Base-by-base conservation (phyloP, 306 rosid genomes). In the Quercus dentata region DNA sequence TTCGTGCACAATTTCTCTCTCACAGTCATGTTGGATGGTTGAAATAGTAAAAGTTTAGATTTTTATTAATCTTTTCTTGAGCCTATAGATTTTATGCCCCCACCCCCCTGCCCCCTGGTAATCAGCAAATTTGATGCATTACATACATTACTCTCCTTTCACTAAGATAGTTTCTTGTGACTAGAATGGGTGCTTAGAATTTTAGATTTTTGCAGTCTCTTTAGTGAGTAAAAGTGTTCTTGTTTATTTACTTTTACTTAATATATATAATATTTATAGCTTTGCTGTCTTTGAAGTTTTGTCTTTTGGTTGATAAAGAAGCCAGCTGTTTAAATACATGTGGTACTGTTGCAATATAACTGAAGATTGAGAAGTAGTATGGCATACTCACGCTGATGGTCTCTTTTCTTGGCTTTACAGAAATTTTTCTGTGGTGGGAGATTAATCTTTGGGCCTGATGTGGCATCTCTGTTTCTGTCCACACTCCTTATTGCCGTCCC, bases 371-470 rank as follows among this genome's bases (percentile, higher is more conserved):
- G 78, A 38, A 51, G 28, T 41, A 73, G 3, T 73, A 33, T 76
- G 64, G 21, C 72, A 68, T 71, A 35, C 64, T 68, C 69, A 17
- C 56, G 77, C 84, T 84, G 65, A 88, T 85, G 80, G 81, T 27
- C 8, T 25, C 65, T 85, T 83, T 79, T 15, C 67, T 79, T 84
- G 41, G 27, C 62, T 75, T 64, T 85, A 55, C 92, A 95, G 99
- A 93, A 82, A 77, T 95, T 95, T 82, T 77, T 86, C 75, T 95
- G 94, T 77, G 89, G 96, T 6, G 99, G 99, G 78, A 93, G 99
- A 87, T 83, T 95, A 64, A 86, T 95, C 73, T 95, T 95, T 71
- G 99, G 99, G 73, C 99, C 99, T 7, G 99, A 95, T 67, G 94
- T 78, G 69, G 85, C 90, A 79, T 95, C 99, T 46, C 78, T 95